Percentiles rank a stretch among this genome's conserved stretches.
Evolutionary conservation across 169 alveolate species (phyloP).

Genomic region (Plasmodium fragile): DNA sequence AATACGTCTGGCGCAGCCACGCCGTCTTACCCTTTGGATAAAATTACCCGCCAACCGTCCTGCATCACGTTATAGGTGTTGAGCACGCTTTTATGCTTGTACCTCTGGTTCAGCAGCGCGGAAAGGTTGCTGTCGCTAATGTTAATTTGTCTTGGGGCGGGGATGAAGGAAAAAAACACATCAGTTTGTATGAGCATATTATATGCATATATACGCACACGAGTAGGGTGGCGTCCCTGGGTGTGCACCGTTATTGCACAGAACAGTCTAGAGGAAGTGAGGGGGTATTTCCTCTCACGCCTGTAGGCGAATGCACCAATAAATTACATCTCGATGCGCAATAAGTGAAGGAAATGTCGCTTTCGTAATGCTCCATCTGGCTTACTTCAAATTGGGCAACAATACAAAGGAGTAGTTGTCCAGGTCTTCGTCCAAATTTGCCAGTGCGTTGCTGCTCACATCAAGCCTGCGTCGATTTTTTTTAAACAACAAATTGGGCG

Average conservation of each 20-base stretch:
- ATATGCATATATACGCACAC: slow-evolving; percentile 2
- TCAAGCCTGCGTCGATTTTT: slow-evolving; percentile 31
- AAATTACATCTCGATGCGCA: neutral
- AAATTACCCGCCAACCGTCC: neutral
- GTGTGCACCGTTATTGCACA: neutral
- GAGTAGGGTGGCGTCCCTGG: neutral
- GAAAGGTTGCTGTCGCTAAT: slow-evolving; percentile 56
- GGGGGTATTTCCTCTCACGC: neutral
- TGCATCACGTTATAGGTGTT: slow-evolving; percentile 24
- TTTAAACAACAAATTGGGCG: neutral
- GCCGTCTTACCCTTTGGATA: slow-evolving; percentile 12
- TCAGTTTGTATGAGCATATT: neutral
- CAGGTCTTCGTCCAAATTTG: slow-evolving; percentile 37
- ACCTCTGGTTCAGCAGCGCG: slow-evolving; percentile 27
- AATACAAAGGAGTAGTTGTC: slow-evolving; percentile 29
- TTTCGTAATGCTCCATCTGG: neutral
- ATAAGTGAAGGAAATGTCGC: neutral
- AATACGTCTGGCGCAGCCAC: neutral
- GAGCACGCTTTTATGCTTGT: slow-evolving; percentile 21
- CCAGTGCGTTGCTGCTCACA: slow-evolving; percentile 50
- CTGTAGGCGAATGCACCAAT: neutral
- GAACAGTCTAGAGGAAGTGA: neutral
- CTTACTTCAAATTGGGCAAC: slow-evolving; percentile 57
- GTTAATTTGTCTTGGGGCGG: slow-evolving; percentile 43
- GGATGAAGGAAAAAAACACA: neutral